A percentile compares a stretch with the other conserved stretches of the same genome.
Evolutionary conservation across 2,329 filamentous ascomycete genomes (phyloP).

Genomic region (Bipolaris zeicola): DNA sequence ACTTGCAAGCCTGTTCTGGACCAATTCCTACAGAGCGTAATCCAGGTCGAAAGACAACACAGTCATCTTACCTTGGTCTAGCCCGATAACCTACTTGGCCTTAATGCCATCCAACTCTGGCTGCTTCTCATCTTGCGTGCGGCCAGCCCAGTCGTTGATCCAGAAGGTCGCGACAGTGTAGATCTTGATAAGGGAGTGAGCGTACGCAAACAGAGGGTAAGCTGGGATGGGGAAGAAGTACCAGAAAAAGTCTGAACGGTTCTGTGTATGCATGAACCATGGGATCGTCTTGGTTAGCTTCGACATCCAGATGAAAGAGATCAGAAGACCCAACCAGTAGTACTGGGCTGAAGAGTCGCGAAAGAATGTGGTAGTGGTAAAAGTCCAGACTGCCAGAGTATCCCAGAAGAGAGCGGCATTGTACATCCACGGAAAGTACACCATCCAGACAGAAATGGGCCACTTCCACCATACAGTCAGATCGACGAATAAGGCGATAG

Average conservation of each 20-base stretch:
- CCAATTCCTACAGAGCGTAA: neutral
- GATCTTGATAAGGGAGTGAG: slow-evolving; percentile 27
- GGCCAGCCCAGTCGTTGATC: slow-evolving; percentile 24
- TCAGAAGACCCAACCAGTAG: slow-evolving; percentile 2
- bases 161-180: slow-evolving; percentile 21
- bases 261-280: slow-evolving; percentile 27
- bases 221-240: slow-evolving; percentile 24
- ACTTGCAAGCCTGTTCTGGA: neutral
- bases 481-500: slow-evolving; percentile 25
- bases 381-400: slow-evolving; percentile 10
- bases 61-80: neutral
- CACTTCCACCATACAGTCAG: slow-evolving; percentile 33
- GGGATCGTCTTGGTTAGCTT: slow-evolving; percentile 31
- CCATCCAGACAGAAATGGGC: slow-evolving; percentile 30
- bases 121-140: slow-evolving; percentile 6
- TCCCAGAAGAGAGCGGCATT: slow-evolving; percentile 35
- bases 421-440: slow-evolving; percentile 34
- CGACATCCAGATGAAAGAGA: slow-evolving; percentile 22
- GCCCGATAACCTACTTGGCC: neutral
- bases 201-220: slow-evolving; percentile 20
- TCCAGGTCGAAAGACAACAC: neutral
- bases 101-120: neutral
- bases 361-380: slow-evolving; percentile 16
- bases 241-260: slow-evolving; percentile 20
- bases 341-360: slow-evolving; percentile 3